Evolutionary conservation across 2,329 filamentous ascomycete species (phyloP).

Genomic region (Fusarium lyarnte): DNA sequence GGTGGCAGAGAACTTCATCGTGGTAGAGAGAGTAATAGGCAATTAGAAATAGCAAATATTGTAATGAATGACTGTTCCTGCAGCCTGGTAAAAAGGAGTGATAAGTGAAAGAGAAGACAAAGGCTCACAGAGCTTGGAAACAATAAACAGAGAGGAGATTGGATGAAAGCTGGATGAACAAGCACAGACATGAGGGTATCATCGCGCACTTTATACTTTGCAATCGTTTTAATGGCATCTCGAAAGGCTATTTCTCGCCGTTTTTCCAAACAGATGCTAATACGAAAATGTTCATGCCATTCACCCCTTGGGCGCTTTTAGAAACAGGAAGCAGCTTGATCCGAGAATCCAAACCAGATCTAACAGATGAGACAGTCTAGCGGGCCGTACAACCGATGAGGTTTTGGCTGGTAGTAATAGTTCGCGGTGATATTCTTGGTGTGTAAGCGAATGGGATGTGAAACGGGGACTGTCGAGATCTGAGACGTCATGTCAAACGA

Average conservation of each 20-base stretch:
- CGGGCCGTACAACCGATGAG: background rate
- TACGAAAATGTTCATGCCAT: background rate
- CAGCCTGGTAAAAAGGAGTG: background rate
- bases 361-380: background rate
- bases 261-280: background rate
- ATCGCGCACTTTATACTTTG: background rate
- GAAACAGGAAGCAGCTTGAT: background rate
- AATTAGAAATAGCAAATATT: background rate
- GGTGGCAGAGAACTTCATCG: constrained; percentile 7
- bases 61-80: background rate
- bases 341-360: background rate
- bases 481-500: background rate
- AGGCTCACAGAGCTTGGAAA: background rate
- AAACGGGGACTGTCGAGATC: background rate
- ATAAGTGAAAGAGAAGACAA: background rate
- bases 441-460: background rate
- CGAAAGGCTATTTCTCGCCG: background rate
- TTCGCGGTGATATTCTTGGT: background rate
- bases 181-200: background rate
- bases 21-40: background rate
- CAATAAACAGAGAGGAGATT: background rate
- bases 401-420: background rate
- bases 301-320: background rate
- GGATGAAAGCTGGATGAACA: background rate
- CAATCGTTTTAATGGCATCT: background rate